Percentiles rank a stretch among this genome's conserved stretches.
Evolutionary conservation across 2,329 filamentous ascomycete species (phyloP).

Genomic region (Aureobasidium sp.): DNA sequence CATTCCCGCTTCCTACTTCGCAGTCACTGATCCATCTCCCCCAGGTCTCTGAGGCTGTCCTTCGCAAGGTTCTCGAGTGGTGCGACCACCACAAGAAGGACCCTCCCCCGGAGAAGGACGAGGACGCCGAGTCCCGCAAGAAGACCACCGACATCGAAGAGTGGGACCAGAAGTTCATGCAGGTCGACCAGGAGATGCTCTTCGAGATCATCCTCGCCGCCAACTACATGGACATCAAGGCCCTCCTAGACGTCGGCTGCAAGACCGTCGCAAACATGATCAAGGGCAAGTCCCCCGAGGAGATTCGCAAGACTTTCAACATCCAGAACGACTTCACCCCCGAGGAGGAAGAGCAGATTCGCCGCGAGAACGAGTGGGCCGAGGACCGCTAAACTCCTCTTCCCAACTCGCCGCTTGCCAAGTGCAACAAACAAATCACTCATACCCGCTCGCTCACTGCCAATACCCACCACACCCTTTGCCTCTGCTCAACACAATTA

Average conservation of each 20-base stretch:
- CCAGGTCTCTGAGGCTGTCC: constrained; percentile 78
- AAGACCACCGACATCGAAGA: constrained; percentile 99
- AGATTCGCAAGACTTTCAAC: constrained; percentile 99
- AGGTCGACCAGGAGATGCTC: constrained; percentile 98
- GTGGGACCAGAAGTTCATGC: constrained; percentile 99
- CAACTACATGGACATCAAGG: constrained; percentile 99
- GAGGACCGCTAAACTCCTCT: constrained; percentile 23
- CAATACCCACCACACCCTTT: not conserved
- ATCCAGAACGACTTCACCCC: constrained; percentile 99
- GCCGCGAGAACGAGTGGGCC: constrained; percentile 47
- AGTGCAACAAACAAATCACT: not conserved
- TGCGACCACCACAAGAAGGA: constrained; percentile 92
- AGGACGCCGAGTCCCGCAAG: constrained; percentile 89
- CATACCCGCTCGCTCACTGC: not conserved
- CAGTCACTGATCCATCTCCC: constrained; percentile 1
- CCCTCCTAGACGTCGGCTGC: constrained; percentile 93
- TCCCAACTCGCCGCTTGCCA: not conserved
- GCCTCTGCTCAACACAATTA: constrained; percentile 1
- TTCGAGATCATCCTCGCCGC: constrained; percentile 98
- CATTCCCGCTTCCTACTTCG: not conserved
- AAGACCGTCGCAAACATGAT: constrained; percentile 99
- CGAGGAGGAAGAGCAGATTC: constrained; percentile 94
- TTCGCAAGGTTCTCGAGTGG: constrained; percentile 97
- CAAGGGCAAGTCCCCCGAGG: constrained; percentile 98
- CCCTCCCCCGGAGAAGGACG: constrained; percentile 70